phyloP scores from a whole-genome alignment of 495 filamentous ascomycete species.

The Lineolata rhizophorae region DNA sequence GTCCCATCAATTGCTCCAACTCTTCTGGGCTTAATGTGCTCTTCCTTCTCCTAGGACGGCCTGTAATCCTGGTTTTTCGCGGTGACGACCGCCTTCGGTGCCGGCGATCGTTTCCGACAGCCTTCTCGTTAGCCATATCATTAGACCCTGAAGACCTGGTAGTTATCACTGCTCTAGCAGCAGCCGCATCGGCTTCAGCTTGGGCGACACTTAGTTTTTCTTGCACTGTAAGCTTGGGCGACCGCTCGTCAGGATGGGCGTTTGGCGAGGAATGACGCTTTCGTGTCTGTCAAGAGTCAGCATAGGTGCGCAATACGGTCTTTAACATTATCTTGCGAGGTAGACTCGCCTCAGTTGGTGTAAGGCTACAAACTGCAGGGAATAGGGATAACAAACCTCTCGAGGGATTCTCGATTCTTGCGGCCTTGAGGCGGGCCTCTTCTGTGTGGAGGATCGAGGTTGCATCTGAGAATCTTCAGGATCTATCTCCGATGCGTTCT shows the following conservation, averaged over 20 bases:
- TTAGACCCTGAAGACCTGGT: conserved; percentile 1
- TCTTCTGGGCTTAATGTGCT: conserved; percentile 22
- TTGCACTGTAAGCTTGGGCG: conserved; percentile 15
- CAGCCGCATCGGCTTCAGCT: conserved; percentile 18
- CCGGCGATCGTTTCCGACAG: conserved; percentile 6
- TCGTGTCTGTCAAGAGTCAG: conserved; percentile 10
- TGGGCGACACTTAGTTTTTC: conserved; percentile 20
- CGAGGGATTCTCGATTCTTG: conserved; percentile 7
- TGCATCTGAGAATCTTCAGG: no score
- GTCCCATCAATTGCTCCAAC: conserved; percentile 13
- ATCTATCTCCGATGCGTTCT: conserved; percentile 1
- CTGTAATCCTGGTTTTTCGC: conserved; percentile 17
- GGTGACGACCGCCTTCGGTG: conserved; percentile 5
- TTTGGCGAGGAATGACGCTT: conserved; percentile 12
- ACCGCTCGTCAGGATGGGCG: conserved; percentile 12
- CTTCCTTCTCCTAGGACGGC: conserved; percentile 18
- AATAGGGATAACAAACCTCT: no score
- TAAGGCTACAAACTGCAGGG: no score
- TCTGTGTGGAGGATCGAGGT: no score
- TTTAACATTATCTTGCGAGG: no score
- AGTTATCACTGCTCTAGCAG: conserved; percentile 4
- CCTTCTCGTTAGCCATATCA: conserved; percentile 7
- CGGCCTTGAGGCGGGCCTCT: background rate
- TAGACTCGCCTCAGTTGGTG: no score
- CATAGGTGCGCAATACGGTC: conserved; percentile 5